These are phyloP conservation scores for Schizochytrium sp. DNA, from an alignment of 108 stramenopile genomes.

Conservation along the genomic window DNA sequence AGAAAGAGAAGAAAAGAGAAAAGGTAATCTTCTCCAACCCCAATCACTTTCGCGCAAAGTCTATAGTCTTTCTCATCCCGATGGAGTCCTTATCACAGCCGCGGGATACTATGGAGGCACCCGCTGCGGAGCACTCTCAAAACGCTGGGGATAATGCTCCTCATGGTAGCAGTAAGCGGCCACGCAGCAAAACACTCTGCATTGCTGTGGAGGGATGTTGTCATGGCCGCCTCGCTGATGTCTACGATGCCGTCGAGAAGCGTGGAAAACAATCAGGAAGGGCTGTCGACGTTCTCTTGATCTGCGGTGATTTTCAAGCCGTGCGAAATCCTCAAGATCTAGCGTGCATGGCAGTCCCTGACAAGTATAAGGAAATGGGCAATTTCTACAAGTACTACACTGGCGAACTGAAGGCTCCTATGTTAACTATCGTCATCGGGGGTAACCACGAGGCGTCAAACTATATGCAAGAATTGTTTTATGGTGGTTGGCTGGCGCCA, in stretches of 20 bases:
- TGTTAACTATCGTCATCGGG: constrained; percentile 94
- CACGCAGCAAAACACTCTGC: constrained; percentile 10
- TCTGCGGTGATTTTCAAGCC: constrained; percentile 99
- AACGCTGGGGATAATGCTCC: no score
- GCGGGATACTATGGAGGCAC: no score
- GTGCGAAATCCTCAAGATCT: constrained; percentile 88
- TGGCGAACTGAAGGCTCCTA: constrained; percentile 87
- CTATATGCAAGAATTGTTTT: constrained; percentile 89
- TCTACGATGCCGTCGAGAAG: constrained; percentile 85
- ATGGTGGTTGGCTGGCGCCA: constrained; percentile 98
- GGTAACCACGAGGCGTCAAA: constrained; percentile 99
- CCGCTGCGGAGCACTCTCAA: no score
- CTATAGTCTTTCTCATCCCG: no score
- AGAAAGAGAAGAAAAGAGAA: no score
- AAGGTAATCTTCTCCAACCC: no score
- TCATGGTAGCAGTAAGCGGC: no score
- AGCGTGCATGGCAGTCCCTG: constrained; percentile 86
- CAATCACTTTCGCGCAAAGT: no score
- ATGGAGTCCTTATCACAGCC: no score
- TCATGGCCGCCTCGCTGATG: constrained; percentile 94
- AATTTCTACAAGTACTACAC: constrained; percentile 91
- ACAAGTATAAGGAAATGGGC: constrained; percentile 88
- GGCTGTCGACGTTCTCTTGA: constrained; percentile 88
- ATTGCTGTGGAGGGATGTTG: constrained; percentile 94
- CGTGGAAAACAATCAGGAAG: constrained; percentile 32